Base-by-base conservation (phyloP, 2,329 filamentous ascomycete species). In the Penicillium sp. region DNA sequence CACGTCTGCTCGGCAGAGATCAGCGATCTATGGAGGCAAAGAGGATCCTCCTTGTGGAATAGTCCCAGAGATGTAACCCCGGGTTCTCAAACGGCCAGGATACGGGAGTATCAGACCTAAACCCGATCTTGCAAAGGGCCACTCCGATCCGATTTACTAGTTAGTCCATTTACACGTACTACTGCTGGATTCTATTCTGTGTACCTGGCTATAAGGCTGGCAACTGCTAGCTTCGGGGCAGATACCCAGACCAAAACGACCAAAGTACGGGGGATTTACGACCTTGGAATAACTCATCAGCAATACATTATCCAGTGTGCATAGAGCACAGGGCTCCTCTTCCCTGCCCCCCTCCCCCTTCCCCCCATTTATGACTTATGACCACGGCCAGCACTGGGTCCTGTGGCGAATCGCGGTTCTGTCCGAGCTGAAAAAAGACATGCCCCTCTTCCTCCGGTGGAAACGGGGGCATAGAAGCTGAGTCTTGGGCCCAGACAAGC, bases 391-490 rank as follows among this genome's bases (percentile, higher is more conserved):
- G 49, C 27, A 51, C 27, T 34, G 33, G 37, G 33, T 37, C 49
- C 41, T 46, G 56, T 61, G 58, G 58, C 56, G 32, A 59, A 60
- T 59, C 15, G 47, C 52, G 46, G 50, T 55, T 50, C 46, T 51
- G 46, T 27, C 55, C 50, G 49, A 54, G 55, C 53, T 52, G 53
- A 49, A 30, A 45, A 53, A 48, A 52, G 10, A 21, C 7, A 42
- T 20, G 15, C 39, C 39, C 39, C 39, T 20, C 17, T 20, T 7
- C 24, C 9, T n/a, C 23, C 39, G 9, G 41, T 47, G 42, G 44
- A 33, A 47, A 47, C 39, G 39, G 27, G 32, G n/a, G 17, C 15
- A 10, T 24, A 20, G 30, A 41, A 21, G 15, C 34, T 48, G 24
- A 39, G 23, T 36, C 30, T 15, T 44, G 33, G 50, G 48, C 50